phyloP scores from a whole-genome alignment of 495 filamentous ascomycete species.

The Diplogelasinospora grovesii region DNA sequence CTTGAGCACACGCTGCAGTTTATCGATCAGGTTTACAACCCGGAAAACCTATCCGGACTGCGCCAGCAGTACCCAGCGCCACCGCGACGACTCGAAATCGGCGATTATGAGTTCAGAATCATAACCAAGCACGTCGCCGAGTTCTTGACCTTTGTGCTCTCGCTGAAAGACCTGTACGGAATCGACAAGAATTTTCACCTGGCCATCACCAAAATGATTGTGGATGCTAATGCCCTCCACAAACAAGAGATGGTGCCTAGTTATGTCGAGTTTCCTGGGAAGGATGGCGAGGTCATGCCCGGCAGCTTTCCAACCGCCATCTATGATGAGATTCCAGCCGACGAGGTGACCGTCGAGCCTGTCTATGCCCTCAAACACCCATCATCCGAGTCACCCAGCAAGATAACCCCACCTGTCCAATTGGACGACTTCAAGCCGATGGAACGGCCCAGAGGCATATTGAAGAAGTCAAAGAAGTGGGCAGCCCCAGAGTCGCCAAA shows the following conservation, averaged over 20 bases:
- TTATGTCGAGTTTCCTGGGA: conserved; percentile 9
- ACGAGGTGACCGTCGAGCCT: conserved; percentile 11
- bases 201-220: conserved; percentile 23
- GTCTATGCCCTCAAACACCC: conserved; percentile 14
- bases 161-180: not conserved
- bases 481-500: conserved; percentile 9
- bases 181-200: conserved; percentile 1
- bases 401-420: not conserved
- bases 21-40: conserved; percentile 12
- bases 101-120: conserved; percentile 2
- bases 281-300: conserved; percentile 5
- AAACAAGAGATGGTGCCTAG: conserved; percentile 32
- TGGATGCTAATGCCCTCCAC: conserved; percentile 30
- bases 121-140: not conserved
- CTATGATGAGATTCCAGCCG: conserved; percentile 18
- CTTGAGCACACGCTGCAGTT: conserved; percentile 1
- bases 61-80: conserved; percentile 3
- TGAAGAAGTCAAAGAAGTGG: conserved; percentile 19
- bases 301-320: conserved; percentile 14
- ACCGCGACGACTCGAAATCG: conserved; percentile 1
- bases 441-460: conserved; percentile 16
- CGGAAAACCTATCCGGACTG: not conserved
- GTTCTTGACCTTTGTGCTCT: conserved; percentile 16
- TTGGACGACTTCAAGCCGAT: conserved; percentile 9
- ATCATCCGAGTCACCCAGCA: conserved; percentile 3